Percentiles rank a stretch among this genome's conserved stretches.
Evolutionary conservation across 23 red algal species (phyloP).

Genomic region (Cyanidium caldarium): DNA sequence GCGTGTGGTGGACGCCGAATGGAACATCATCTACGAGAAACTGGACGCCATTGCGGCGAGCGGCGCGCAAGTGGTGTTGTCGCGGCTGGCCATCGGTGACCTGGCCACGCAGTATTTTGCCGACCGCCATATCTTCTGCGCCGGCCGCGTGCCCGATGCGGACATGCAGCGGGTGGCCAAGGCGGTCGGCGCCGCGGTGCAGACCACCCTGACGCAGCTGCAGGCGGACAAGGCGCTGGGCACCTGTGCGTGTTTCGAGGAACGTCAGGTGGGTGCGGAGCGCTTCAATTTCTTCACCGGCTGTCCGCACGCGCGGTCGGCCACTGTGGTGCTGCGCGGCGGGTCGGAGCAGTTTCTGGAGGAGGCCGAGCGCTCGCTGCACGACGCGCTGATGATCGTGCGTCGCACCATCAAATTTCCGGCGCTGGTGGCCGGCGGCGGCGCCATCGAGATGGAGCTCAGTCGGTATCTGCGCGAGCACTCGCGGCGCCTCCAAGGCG

Average conservation of each 20-base stretch:
- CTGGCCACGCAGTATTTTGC: constrained; percentile 99
- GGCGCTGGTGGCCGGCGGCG: constrained; percentile 62
- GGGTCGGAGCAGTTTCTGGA: constrained; percentile 98
- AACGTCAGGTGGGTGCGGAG: constrained; percentile 74
- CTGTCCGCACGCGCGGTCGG: constrained; percentile 70
- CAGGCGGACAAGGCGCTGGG: constrained; percentile 41
- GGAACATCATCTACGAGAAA: constrained; percentile 98
- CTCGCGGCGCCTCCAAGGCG: constrained; percentile 54
- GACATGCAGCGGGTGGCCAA: constrained; percentile 62
- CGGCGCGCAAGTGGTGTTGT: constrained; percentile 82
- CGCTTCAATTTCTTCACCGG: constrained; percentile 93
- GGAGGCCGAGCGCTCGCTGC: constrained; percentile 84
- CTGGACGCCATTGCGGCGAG: constrained; percentile 63
- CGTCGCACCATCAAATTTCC: constrained; percentile 83
- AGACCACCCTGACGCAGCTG: constrained; percentile 74
- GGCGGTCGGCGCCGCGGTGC: constrained; percentile 70
- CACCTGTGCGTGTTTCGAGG: constrained; percentile 79
- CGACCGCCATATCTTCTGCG: constrained; percentile 93
- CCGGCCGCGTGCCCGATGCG: constrained; percentile 63
- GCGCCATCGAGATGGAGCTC: constrained; percentile 94
- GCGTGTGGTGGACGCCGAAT: constrained; percentile 92
- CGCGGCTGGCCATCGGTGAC: constrained; percentile 85
- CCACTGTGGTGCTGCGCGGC: constrained; percentile 78
- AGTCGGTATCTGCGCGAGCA: constrained; percentile 48
- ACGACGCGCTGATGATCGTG: constrained; percentile 97